Percentiles rank a stretch among this genome's conserved stretches.
These are phyloP conservation scores for Tillandsia fasciculata DNA, from an alignment of 176 grass and related monocot species.

Conservation along the genomic window DNA sequence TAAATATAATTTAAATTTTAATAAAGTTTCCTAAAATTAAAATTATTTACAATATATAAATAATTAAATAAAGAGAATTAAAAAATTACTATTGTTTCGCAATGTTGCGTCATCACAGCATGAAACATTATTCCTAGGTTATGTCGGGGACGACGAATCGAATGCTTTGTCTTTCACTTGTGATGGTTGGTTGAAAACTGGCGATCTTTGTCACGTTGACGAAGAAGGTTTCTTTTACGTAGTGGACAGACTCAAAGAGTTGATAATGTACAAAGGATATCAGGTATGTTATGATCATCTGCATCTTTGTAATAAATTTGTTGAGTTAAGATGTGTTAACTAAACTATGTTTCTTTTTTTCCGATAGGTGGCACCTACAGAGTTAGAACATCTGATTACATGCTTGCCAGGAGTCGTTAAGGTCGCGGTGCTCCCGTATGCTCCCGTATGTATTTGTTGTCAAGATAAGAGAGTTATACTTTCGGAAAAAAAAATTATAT, in stretches of 20 bases:
- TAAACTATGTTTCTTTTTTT: neutral
- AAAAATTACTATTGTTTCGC: too few species aligned
- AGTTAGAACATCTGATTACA: conserved; percentile 58
- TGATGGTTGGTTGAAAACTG: conserved; percentile 69
- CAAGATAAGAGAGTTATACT: too few species aligned
- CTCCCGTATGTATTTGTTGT: conserved; percentile 70
- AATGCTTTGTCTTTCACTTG: conserved; percentile 42
- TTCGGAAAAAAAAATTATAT: too few species aligned
- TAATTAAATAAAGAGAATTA: too few species aligned
- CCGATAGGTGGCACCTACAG: conserved; percentile 57
- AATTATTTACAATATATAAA: too few species aligned
- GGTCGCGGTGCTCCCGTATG: conserved; percentile 61
- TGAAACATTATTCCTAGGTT: conserved; percentile 30
- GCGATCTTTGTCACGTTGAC: conserved; percentile 74
- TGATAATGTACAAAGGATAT: conserved; percentile 90
- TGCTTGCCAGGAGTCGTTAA: conserved; percentile 45
- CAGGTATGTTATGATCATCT: conserved; percentile 33
- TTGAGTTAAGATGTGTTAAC: neutral
- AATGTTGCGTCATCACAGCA: neutral
- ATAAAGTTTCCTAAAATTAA: too few species aligned
- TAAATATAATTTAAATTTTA: too few species aligned
- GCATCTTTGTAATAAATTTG: neutral
- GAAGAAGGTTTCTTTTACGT: conserved; percentile 52
- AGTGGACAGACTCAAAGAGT: conserved; percentile 63
- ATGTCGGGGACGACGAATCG: conserved; percentile 53